phyloP scores from a whole-genome alignment of 2,329 filamentous ascomycete genomes.

The Saccharata proteae region DNA sequence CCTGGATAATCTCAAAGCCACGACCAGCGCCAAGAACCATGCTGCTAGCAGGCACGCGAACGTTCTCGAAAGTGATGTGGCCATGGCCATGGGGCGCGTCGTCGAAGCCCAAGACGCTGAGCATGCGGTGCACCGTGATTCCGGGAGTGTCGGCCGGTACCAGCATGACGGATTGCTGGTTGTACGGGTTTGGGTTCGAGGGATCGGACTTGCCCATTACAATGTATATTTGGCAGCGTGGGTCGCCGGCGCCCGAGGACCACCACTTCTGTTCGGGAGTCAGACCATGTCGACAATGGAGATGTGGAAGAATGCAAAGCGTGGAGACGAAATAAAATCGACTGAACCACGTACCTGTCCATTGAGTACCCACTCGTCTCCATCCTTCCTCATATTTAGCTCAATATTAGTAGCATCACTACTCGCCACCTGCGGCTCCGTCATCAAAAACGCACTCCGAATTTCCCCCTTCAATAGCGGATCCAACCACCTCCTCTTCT shows the following conservation, averaged over 20 bases:
- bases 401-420: conserved; percentile 90
- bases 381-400: conserved; percentile 69
- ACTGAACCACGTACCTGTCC: conserved; percentile 62
- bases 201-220: conserved; percentile 91
- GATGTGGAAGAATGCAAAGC: background rate
- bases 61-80: conserved; percentile 79
- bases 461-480: conserved; percentile 77
- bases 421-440: conserved; percentile 76
- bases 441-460: conserved; percentile 86
- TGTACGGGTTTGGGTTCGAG: conserved; percentile 63
- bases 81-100: conserved; percentile 98
- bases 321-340: background rate
- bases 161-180: conserved; percentile 85
- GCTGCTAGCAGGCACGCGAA: conserved; percentile 71
- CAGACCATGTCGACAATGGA: background rate
- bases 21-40: conserved; percentile 87
- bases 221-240: conserved; percentile 83
- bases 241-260: conserved; percentile 91
- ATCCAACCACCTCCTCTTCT: conserved; percentile 73
- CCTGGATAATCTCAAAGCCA: conserved; percentile 97
- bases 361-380: conserved; percentile 82
- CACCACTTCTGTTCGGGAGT: conserved; percentile 82
- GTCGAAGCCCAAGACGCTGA: conserved; percentile 89
- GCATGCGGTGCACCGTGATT: conserved; percentile 87
- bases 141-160: conserved; percentile 73